A percentile compares a stretch with the other conserved stretches of the same genome.
These are phyloP conservation scores for Nannizziopsis arthrosporioides DNA, from an alignment of 2,329 filamentous ascomycete genomes.

Conservation along the genomic window DNA sequence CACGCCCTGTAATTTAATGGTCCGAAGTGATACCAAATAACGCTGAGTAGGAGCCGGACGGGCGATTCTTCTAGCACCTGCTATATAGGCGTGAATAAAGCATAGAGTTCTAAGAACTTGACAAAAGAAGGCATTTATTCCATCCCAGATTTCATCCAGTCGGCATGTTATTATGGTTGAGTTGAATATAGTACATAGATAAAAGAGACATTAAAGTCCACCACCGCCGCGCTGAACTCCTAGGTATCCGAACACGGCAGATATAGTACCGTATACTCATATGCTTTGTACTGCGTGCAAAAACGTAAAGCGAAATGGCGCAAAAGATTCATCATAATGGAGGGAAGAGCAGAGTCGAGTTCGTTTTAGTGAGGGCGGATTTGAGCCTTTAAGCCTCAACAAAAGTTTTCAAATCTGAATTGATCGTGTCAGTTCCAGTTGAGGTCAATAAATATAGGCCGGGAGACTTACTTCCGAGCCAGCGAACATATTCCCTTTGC, in stretches of 20 bases:
- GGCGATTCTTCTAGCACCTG: too few relatives aligned
- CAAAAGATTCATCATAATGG: neutral
- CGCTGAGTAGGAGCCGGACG: too few relatives aligned
- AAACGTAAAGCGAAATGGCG: neutral
- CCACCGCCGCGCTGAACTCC: slow-evolving; percentile 4
- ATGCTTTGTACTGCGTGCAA: neutral
- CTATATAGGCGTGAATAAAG: too few relatives aligned
- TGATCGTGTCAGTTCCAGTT: slow-evolving; percentile 14
- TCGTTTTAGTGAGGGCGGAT: neutral
- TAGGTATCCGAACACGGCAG: neutral
- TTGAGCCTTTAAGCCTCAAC: slow-evolving; percentile 50
- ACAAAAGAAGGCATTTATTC: too few relatives aligned
- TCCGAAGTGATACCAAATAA: too few relatives aligned
- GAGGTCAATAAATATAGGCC: neutral
- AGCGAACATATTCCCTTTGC: slow-evolving; percentile 88
- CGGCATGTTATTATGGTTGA: neutral
- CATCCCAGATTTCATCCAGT: neutral
- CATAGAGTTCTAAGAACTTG: too few relatives aligned
- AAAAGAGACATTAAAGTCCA: neutral
- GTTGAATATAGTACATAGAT: slow-evolving; percentile 5
- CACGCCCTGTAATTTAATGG: too few relatives aligned
- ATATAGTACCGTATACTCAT: neutral
- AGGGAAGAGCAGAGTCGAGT: slow-evolving; percentile 2
- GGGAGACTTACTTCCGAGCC: slow-evolving; percentile 56
- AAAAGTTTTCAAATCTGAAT: slow-evolving; percentile 68